A percentile compares a stretch with the other conserved stretches of the same genome.
Evolutionary conservation across 164 flowering plant species (phyloP).

Genomic region (Litsea cubeba): DNA sequence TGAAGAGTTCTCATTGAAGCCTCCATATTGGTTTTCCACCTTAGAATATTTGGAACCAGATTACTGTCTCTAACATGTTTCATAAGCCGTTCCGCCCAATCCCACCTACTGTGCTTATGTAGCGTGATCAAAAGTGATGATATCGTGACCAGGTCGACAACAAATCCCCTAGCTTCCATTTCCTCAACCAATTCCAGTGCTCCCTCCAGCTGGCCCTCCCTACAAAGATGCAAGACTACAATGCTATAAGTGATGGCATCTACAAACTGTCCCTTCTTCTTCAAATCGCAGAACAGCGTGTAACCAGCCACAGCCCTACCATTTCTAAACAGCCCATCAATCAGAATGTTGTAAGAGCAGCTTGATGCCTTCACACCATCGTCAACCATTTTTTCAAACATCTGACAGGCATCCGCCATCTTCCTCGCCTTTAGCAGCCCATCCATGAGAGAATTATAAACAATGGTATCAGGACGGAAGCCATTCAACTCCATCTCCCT

Average conservation of each 20-base stretch:
- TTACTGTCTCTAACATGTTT: slow-evolving; percentile 66
- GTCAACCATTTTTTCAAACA: slow-evolving; percentile 82
- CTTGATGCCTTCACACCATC: slow-evolving; percentile 69
- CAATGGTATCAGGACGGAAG: slow-evolving; percentile 45
- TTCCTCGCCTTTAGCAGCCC: slow-evolving; percentile 76
- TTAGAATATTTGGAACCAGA: slow-evolving; percentile 49
- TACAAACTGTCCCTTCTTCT: slow-evolving; percentile 82
- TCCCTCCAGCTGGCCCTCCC: slow-evolving; percentile 58
- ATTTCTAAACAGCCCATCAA: slow-evolving; percentile 77
- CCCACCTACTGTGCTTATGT: slow-evolving; percentile 71
- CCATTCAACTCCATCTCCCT: slow-evolving; percentile 77
- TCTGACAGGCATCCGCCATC: slow-evolving; percentile 68
- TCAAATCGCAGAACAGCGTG: slow-evolving; percentile 71
- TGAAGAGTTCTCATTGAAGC: slow-evolving; percentile 45
- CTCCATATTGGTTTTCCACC: slow-evolving; percentile 72
- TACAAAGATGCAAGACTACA: slow-evolving; percentile 60
- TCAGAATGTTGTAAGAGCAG: slow-evolving; percentile 81
- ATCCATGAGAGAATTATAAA: slow-evolving; percentile 78
- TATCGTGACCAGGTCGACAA: slow-evolving; percentile 75
- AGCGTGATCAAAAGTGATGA: slow-evolving; percentile 67
- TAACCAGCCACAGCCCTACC: slow-evolving; percentile 81
- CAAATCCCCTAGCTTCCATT: slow-evolving; percentile 82
- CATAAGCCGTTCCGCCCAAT: slow-evolving; percentile 65
- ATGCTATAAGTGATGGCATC: slow-evolving; percentile 82
- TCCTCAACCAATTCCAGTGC: slow-evolving; percentile 73